A percentile compares a stretch with the other conserved stretches of the same genome.
Conservation (phyloP, 345 rosid genomes). For the Populus euphratica region DNA sequence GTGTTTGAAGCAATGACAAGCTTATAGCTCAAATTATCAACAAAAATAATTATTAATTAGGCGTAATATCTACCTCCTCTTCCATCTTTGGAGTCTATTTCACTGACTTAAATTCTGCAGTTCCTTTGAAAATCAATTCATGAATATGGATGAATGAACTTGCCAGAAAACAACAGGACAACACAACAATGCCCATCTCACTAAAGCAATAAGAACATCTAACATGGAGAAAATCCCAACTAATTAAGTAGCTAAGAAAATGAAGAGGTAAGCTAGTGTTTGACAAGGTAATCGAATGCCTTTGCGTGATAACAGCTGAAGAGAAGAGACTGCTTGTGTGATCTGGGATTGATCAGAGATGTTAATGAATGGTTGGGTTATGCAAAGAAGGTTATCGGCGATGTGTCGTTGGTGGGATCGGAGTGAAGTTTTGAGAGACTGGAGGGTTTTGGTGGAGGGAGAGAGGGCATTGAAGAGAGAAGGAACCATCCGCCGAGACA, state of each 20-base stretch:
- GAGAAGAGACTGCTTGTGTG: conserved; percentile 48
- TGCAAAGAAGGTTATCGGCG: conserved; percentile 31
- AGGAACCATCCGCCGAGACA: not conserved
- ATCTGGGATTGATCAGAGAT: conserved; percentile 40
- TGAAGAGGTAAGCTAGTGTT: conserved; percentile 38
- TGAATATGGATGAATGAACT: not conserved
- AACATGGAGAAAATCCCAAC: not conserved
- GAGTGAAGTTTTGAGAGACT: conserved; percentile 12
- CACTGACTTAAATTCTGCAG: not conserved
- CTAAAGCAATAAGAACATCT: not conserved
- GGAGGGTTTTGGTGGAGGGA: not conserved
- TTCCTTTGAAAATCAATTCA: not conserved
- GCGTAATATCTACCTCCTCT: not conserved
- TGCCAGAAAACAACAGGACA: not conserved
- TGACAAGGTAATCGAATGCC: conserved; percentile 58
- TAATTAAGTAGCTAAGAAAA: not conserved
- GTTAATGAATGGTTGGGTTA: conserved; percentile 34
- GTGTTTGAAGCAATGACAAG: not conserved
- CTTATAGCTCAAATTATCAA: not conserved
- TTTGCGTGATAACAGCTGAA: conserved; percentile 38
- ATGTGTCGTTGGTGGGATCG: conserved; percentile 26
- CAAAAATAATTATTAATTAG: not conserved
- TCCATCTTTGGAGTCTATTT: not conserved
- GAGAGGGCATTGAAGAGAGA: conserved; percentile 47
- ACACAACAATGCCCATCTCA: not conserved